Percentiles rank a stretch among this genome's conserved stretches.
Conservation (phyloP, 2,329 filamentous ascomycete genomes). For the Annulohypoxylon truncatum region DNA sequence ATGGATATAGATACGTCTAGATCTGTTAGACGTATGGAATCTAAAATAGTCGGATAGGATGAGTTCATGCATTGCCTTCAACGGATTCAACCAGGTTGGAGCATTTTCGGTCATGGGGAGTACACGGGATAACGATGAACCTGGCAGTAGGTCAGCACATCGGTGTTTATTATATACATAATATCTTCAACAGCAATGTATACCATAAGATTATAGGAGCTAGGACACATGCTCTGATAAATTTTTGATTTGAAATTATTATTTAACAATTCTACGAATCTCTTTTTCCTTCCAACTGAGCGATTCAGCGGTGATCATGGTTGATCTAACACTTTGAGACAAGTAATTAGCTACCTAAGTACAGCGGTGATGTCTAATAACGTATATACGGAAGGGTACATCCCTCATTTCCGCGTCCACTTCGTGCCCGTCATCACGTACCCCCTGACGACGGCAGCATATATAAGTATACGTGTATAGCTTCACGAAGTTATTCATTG, state of each 20-base stretch:
- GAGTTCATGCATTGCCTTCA: constrained; percentile 21
- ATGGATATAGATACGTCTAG: constrained; percentile 3
- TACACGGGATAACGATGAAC: constrained; percentile 21
- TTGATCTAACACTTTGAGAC: background rate
- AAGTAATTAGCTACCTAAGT: too few species aligned
- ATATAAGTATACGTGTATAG: too few species aligned
- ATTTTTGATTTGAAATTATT: constrained; percentile 8
- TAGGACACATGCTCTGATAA: background rate
- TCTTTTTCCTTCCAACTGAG: background rate
- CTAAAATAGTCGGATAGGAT: constrained; percentile 10
- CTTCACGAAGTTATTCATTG: background rate
- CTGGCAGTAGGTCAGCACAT: constrained; percentile 1
- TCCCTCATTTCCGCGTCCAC: background rate
- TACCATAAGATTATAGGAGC: constrained; percentile 7
- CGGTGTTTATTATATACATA: constrained; percentile 25
- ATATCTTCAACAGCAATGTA: constrained; percentile 43
- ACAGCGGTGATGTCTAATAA: too few species aligned
- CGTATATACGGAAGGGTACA: too few species aligned
- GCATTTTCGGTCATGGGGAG: constrained; percentile 15
- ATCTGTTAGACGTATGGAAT: constrained; percentile 6
- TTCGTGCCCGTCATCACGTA: too few species aligned
- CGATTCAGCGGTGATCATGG: background rate
- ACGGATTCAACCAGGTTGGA: constrained; percentile 39
- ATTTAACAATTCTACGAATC: background rate
- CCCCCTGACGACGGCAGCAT: too few species aligned